These are phyloP conservation scores for Solanum clarkiae DNA, from an alignment of 257 asterid species.

Conservation along the genomic window DNA sequence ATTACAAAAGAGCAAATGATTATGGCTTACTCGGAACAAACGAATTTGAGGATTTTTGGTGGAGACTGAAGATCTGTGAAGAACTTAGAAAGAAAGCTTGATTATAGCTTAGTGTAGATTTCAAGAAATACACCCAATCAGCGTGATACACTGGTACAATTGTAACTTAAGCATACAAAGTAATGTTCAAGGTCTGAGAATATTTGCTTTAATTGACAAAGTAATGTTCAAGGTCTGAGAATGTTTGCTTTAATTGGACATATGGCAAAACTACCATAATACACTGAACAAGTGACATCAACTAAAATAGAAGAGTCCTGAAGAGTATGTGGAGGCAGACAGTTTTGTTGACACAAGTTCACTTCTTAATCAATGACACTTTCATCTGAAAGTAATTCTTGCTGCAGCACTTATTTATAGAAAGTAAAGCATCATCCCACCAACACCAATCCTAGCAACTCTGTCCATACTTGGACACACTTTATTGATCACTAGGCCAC, in stretches of 20 bases:
- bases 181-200: neutral
- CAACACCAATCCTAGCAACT: neutral
- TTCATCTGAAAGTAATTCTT: neutral
- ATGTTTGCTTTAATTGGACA: no score
- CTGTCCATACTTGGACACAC: neutral
- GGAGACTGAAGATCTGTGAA: neutral
- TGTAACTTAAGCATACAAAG: neutral
- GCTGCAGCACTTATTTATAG: no score
- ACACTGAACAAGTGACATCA: neutral
- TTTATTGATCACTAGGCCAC: neutral
- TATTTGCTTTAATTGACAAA: neutral
- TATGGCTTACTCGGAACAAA: neutral
- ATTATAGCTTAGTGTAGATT: neutral
- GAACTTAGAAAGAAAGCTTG: neutral
- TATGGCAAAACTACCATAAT: neutral
- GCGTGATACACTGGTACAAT: no score
- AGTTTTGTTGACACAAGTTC: neutral
- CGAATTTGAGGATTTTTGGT: neutral
- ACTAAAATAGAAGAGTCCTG: neutral
- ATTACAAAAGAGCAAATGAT: neutral
- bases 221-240: no score
- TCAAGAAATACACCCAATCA: neutral
- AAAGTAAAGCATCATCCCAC: neutral
- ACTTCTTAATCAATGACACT: neutral
- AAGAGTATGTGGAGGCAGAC: neutral